Conservation (phyloP, 495 filamentous ascomycete genomes). For the Astrothelium subdiscretum region DNA sequence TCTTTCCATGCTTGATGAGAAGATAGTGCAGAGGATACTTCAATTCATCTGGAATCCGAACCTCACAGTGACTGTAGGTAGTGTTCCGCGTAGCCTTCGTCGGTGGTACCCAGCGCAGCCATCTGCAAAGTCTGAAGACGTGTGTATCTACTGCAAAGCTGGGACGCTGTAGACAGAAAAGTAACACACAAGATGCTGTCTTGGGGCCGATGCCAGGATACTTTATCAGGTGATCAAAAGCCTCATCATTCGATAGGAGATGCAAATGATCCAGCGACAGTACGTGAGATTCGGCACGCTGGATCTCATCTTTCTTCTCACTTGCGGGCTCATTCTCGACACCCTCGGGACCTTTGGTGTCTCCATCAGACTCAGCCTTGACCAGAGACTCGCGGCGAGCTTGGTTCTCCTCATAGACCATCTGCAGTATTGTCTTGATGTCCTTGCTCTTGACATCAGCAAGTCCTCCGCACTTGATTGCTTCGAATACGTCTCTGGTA, state of each 20-base stretch:
- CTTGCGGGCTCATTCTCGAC: slow-evolving; percentile 26
- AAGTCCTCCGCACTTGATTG: slow-evolving; percentile 64
- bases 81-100: slow-evolving; percentile 50
- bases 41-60: slow-evolving; percentile 66
- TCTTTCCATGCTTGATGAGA: slow-evolving; percentile 75
- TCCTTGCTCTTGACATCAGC: slow-evolving; percentile 59
- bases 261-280: slow-evolving; percentile 73
- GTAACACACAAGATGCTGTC: slow-evolving; percentile 65
- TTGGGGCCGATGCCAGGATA: slow-evolving; percentile 86
- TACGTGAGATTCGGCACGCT: slow-evolving; percentile 42
- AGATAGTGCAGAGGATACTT: slow-evolving; percentile 87
- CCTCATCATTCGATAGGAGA: slow-evolving; percentile 50
- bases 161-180: slow-evolving; percentile 39
- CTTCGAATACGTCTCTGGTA: slow-evolving; percentile 51
- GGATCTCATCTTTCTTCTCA: slow-evolving; percentile 41
- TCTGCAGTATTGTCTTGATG: slow-evolving; percentile 72
- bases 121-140: slow-evolving; percentile 57
- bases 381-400: slow-evolving; percentile 32
- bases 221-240: slow-evolving; percentile 58
- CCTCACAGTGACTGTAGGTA: slow-evolving; percentile 71
- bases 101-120: slow-evolving; percentile 71
- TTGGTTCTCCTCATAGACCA: slow-evolving; percentile 61
- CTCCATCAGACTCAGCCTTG: slow-evolving; percentile 11
- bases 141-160: slow-evolving; percentile 37
- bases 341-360: slow-evolving; percentile 19